Evolutionary conservation across 1,284 basidiomycete species (phyloP), one percentile per base, ranked within the genome.

Genomic region (Vanrija sp.): DNA sequence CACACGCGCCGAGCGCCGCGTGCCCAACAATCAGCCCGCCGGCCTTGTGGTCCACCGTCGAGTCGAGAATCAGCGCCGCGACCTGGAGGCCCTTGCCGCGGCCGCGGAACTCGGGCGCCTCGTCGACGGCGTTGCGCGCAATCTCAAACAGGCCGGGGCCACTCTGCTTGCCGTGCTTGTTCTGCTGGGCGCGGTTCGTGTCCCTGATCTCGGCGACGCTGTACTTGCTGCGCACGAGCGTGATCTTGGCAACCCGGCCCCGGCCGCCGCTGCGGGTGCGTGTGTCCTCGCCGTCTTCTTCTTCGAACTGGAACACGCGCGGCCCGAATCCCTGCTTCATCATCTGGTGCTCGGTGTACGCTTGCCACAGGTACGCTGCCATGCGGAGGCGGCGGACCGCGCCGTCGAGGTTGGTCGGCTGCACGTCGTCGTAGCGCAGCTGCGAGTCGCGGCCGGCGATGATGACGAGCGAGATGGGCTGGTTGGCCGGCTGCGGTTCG

Each of bases 271-370:
- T 20, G 14, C 19, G 14, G 8, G 37, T 25, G 41, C 39, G 41
- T 24, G 47, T 54, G 35, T 54, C 48, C 12, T 23, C 25, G 18
- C 47, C 53, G 22, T 31, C 41, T 41, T 54, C 53, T 6, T 49
- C 38, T 16, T 27, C 48, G 23, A 54, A 46, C 39, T 39, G 53
- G 31, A 54, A 54, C 6, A 48, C 50, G 22, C 53, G 47, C 8
- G 44, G 27, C 22, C 47, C 53, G 22, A 49, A 54, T 1, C 53
- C 53, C 3, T 45, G 31, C 19, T 48, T 47, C 31, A 39, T 36
- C 53, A 54, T 54, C 44, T 54, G 47, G 47, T 50, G 47, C 4
- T 24, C 39, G 5, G 53, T 54, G 44, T 54, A 54, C 10, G 43
- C 43, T 10, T 54, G 53, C 47, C 47, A 54, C 23, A 54, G 47